Conservation (phyloP, 108 stramenopile genomes). For the Pinguiococcus pyrenoidosus region DNA sequence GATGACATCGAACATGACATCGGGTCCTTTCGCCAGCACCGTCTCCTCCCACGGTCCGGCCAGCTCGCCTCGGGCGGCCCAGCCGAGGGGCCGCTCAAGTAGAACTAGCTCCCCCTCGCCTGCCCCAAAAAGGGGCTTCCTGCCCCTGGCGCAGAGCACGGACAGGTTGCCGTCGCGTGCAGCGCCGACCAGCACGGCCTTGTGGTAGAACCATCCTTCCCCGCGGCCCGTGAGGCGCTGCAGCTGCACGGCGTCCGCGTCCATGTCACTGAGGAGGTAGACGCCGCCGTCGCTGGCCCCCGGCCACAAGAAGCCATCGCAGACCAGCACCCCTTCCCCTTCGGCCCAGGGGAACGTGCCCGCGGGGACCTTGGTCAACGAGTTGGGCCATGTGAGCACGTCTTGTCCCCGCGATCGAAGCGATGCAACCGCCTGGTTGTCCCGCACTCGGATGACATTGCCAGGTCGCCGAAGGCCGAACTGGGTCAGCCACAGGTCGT, state of each 20-base stretch:
- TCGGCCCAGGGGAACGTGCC: not conserved
- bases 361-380: not conserved
- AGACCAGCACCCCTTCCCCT: slow-evolving; percentile 62
- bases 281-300: slow-evolving; percentile 79
- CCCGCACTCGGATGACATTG: slow-evolving; percentile 2
- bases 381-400: not conserved
- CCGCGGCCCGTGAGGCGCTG: slow-evolving; percentile 27
- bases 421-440: not conserved
- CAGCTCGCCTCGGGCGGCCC: too few species aligned
- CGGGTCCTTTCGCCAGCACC: slow-evolving; percentile 72
- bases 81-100: slow-evolving; percentile 21
- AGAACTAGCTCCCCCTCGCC: slow-evolving; percentile 27
- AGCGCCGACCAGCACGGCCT: slow-evolving; percentile 72
- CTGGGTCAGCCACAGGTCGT: slow-evolving; percentile 12
- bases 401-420: not conserved
- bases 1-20: slow-evolving; percentile 86
- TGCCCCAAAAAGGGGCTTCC: slow-evolving; percentile 32
- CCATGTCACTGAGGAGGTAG: slow-evolving; percentile 54
- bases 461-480: slow-evolving; percentile 16
- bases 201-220: slow-evolving; percentile 81
- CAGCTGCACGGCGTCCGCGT: slow-evolving; percentile 1
- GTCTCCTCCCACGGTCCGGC: slow-evolving; percentile 27
- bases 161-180: slow-evolving; percentile 73
- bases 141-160: slow-evolving; percentile 72
- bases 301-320: slow-evolving; percentile 87